Evolutionary conservation across 1,284 basidiomycete species (phyloP).

Genomic region (Tremellales sp.): DNA sequence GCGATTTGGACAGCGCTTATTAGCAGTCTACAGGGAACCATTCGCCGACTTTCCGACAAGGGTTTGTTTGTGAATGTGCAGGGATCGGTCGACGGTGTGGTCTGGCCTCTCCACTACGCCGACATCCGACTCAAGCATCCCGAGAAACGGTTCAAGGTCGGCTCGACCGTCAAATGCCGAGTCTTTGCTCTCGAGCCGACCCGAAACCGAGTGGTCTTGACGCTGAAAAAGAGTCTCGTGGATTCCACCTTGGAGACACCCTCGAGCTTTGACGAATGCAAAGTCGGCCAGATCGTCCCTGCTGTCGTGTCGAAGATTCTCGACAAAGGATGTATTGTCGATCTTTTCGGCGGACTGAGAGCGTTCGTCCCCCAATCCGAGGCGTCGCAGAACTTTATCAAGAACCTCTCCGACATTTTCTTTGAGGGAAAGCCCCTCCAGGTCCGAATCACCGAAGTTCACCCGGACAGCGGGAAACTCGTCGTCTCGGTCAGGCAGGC

Average conservation of each 20-base stretch:
- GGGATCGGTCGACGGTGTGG: slow-evolving; percentile 82
- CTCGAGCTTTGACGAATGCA: slow-evolving; percentile 63
- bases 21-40: slow-evolving; percentile 55
- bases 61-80: slow-evolving; percentile 80
- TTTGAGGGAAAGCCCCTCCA: slow-evolving; percentile 77
- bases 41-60: slow-evolving; percentile 74
- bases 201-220: slow-evolving; percentile 77
- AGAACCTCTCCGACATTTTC: slow-evolving; percentile 67
- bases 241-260: slow-evolving; percentile 73
- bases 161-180: slow-evolving; percentile 73
- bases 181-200: slow-evolving; percentile 82
- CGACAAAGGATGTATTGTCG: slow-evolving; percentile 74
- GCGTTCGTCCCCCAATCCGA: slow-evolving; percentile 78
- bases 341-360: slow-evolving; percentile 86
- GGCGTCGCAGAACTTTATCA: slow-evolving; percentile 67
- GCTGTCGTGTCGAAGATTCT: slow-evolving; percentile 78
- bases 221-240: slow-evolving; percentile 87
- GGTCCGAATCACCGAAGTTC: slow-evolving; percentile 75
- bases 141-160: slow-evolving; percentile 84
- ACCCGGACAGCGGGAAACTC: slow-evolving; percentile 63
- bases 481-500: slow-evolving; percentile 86
- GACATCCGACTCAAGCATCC: slow-evolving; percentile 90
- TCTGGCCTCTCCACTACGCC: slow-evolving; percentile 94
- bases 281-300: slow-evolving; percentile 67
- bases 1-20: not conserved